phyloP scores from a whole-genome alignment of 2,329 filamentous ascomycete species.

The Nannizziopsis barbatae region DNA sequence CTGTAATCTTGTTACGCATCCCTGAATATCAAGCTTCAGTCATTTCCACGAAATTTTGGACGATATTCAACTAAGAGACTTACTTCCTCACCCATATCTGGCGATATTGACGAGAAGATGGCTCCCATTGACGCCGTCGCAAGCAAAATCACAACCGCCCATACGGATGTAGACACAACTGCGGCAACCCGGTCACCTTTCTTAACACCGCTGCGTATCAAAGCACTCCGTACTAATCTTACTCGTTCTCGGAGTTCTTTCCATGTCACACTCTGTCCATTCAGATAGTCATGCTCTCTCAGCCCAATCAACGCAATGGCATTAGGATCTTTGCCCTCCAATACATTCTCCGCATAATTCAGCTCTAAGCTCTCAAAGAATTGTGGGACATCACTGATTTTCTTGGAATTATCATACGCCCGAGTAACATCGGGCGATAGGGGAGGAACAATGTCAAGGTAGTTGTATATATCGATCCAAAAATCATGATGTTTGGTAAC shows the following conservation, averaged over 20 bases:
- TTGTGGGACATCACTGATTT: slow-evolving; percentile 29
- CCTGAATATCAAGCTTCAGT: slow-evolving; percentile 11
- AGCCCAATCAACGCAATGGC: slow-evolving; percentile 32
- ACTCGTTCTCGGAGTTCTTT: slow-evolving; percentile 30
- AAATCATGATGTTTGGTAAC: slow-evolving; percentile 33
- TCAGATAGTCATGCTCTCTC: slow-evolving; percentile 29
- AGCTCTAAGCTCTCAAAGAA: slow-evolving; percentile 31
- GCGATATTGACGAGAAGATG: slow-evolving; percentile 37
- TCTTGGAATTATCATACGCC: slow-evolving; percentile 30
- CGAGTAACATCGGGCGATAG: slow-evolving; percentile 24
- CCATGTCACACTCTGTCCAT: slow-evolving; percentile 33
- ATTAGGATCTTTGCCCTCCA: slow-evolving; percentile 28
- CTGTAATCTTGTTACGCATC: slow-evolving; percentile 28
- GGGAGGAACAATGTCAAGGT: slow-evolving; percentile 27
- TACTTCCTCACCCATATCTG: slow-evolving; percentile 33
- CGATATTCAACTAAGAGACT: neutral
- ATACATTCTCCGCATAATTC: slow-evolving; percentile 35
- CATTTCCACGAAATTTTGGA: neutral
- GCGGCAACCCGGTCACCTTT: slow-evolving; percentile 32
- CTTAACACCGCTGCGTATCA: slow-evolving; percentile 29
- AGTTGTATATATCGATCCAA: slow-evolving; percentile 35
- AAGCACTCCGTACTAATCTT: slow-evolving; percentile 28
- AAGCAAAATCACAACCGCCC: slow-evolving; percentile 34
- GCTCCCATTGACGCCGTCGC: slow-evolving; percentile 34
- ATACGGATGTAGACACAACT: slow-evolving; percentile 35